A percentile compares a stretch with the other conserved stretches of the same genome.
These are phyloP conservation scores for Jatropha multifida DNA, from an alignment of 441 rosid genomes.

Conservation along the genomic window DNA sequence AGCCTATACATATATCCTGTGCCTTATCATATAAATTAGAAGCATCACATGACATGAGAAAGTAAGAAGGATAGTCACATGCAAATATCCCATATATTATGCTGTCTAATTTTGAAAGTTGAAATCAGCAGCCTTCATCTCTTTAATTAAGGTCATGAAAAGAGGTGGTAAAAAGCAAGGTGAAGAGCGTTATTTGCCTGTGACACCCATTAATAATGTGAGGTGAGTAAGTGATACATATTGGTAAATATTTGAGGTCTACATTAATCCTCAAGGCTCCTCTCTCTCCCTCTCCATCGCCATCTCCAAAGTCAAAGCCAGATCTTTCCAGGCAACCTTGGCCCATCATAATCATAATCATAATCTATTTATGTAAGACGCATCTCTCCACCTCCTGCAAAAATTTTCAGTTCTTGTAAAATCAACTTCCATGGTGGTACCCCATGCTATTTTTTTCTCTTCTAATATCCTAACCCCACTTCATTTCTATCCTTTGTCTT, in stretches of 20 bases:
- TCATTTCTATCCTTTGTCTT: conserved; percentile 15
- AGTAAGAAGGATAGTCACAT: conserved; percentile 6
- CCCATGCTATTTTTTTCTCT: conserved; percentile 23
- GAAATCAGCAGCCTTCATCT: conserved; percentile 1
- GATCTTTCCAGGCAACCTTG: conserved; percentile 15
- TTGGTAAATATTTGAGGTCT: conserved; percentile 19
- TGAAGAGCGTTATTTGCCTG: conserved; percentile 44
- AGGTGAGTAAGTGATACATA: conserved; percentile 24
- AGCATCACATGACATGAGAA: conserved; percentile 14
- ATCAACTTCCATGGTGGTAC: conserved; percentile 24
- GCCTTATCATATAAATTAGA: neutral
- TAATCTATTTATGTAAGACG: conserved; percentile 1
- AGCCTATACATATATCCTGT: neutral
- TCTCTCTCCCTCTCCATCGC: conserved; percentile 10
- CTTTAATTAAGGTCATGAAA: conserved; percentile 54
- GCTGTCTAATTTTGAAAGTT: conserved; percentile 12
- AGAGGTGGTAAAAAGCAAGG: conserved; percentile 38
- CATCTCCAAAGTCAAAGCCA: conserved; percentile 18
- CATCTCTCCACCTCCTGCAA: neutral
- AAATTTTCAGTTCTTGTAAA: conserved; percentile 10
- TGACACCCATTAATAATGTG: conserved; percentile 44
- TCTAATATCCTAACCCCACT: conserved; percentile 17
- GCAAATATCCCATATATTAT: neutral
- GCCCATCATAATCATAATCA: neutral
- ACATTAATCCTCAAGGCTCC: conserved; percentile 40